phyloP scores from a whole-genome alignment of 208 protist species.

The Willaertia magna region DNA sequence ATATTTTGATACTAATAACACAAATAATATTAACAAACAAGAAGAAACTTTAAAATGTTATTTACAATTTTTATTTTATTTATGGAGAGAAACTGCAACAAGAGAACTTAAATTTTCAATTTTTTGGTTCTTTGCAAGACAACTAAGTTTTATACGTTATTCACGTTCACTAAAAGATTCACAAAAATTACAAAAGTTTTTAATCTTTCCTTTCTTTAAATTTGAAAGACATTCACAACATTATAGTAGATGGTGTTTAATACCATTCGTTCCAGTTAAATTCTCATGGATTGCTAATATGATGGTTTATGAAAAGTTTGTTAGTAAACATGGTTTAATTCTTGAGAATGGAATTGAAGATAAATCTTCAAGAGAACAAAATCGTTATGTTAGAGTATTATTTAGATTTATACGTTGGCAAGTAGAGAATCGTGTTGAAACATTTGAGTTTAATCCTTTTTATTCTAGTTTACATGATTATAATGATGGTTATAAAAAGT shows the following conservation, averaged over 20 bases:
- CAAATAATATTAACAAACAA: too few species aligned
- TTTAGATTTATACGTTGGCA: neutral
- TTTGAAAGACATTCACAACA: neutral
- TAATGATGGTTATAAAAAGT: neutral
- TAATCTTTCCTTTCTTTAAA: neutral
- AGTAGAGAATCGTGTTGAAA: neutral
- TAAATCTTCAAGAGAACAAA: neutral
- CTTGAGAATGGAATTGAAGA: neutral
- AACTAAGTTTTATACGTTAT: neutral
- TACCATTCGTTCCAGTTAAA: slow-evolving; percentile 1
- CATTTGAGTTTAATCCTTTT: neutral
- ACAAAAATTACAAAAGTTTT: neutral
- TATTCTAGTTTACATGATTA: neutral
- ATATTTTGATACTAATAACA: too few species aligned
- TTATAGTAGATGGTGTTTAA: neutral
- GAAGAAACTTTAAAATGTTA: too few species aligned
- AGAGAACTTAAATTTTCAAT: neutral
- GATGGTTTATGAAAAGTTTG: neutral
- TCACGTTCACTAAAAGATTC: neutral
- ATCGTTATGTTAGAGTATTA: neutral
- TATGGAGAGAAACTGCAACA: too few species aligned
- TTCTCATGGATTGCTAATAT: neutral
- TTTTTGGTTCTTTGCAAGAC: neutral
- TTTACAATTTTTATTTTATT: too few species aligned
- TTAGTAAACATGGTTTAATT: neutral